A percentile compares a stretch with the other conserved stretches of the same genome.
phyloP scores from a whole-genome alignment of 768 basidiomycete species.

The Rhodotorula paludigena region DNA sequence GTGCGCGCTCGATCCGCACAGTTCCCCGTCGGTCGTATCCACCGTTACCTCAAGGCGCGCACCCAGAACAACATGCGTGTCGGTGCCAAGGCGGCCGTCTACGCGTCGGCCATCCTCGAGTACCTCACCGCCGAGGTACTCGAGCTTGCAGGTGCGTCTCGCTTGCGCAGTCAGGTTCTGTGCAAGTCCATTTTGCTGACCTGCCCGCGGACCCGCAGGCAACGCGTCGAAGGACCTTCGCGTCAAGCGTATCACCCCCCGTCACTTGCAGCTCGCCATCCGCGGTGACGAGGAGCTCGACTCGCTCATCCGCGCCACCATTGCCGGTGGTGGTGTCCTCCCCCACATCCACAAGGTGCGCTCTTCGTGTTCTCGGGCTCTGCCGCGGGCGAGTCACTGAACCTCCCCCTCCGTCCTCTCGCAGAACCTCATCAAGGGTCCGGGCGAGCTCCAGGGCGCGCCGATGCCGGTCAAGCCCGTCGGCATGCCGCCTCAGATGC shows the following conservation, averaged over 20 bases:
- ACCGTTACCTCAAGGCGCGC: slow-evolving; percentile 85
- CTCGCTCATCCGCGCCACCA: slow-evolving; percentile 84
- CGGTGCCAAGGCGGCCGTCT: slow-evolving; percentile 95
- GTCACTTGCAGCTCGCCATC: slow-evolving; percentile 91
- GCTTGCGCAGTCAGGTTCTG: neutral
- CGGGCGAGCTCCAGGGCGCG: slow-evolving; percentile 9
- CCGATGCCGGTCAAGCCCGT: slow-evolving; percentile 8
- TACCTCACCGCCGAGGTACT: slow-evolving; percentile 94
- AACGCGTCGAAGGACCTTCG: slow-evolving; percentile 97
- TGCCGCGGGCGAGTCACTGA: neutral
- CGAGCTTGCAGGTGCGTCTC: slow-evolving; percentile 77
- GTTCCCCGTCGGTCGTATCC: slow-evolving; percentile 98
- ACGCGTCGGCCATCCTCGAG: slow-evolving; percentile 91
- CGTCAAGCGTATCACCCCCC: slow-evolving; percentile 93
- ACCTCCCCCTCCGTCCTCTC: no score
- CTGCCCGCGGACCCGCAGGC: slow-evolving; percentile 52
- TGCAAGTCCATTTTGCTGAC: neutral
- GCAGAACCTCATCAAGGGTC: slow-evolving; percentile 36
- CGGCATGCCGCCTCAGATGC: neutral
- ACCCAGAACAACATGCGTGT: slow-evolving; percentile 92
- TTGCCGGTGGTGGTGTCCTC: slow-evolving; percentile 58
- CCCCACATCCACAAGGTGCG: slow-evolving; percentile 42
- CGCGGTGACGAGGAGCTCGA: slow-evolving; percentile 98
- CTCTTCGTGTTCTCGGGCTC: no score
- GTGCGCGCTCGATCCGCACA: slow-evolving; percentile 46